phyloP scores from a whole-genome alignment of 768 basidiomycete species.

The Serendipita sp. region DNA sequence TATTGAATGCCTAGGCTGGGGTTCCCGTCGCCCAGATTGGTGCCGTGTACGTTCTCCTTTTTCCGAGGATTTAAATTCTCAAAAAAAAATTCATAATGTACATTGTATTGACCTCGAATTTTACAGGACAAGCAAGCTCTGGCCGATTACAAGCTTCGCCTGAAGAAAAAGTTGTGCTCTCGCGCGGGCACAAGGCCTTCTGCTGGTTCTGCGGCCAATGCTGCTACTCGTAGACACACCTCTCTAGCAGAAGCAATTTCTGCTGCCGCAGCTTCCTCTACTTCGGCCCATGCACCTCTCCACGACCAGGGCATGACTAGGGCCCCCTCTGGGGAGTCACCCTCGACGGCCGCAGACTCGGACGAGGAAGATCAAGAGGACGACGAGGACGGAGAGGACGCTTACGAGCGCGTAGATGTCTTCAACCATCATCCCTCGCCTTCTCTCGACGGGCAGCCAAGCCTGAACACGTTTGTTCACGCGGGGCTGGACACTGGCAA shows the following conservation, averaged over 20 bases:
- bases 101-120: not conserved
- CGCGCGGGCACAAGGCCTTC: not conserved
- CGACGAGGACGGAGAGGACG: not conserved
- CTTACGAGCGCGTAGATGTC: not conserved
- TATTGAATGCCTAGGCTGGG: conserved; percentile 76
- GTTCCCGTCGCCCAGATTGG: conserved; percentile 44
- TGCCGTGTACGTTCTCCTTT: not conserved
- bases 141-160: not conserved
- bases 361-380: not conserved
- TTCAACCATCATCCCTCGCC: too few relatives aligned
- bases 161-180: not conserved
- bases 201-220: not conserved
- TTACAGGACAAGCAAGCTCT: not conserved
- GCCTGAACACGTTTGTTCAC: not conserved
- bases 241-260: too few relatives aligned
- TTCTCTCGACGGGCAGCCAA: not conserved
- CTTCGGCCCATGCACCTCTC: not conserved
- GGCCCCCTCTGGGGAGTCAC: not conserved
- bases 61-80: not conserved
- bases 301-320: not conserved
- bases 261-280: too few relatives aligned
- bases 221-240: not conserved
- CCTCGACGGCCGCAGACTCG: not conserved
- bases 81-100: not conserved
- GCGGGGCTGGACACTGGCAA: conserved; percentile 2